Conservation (phyloP, 768 basidiomycete genomes). For the Chalciporus piperatus region DNA sequence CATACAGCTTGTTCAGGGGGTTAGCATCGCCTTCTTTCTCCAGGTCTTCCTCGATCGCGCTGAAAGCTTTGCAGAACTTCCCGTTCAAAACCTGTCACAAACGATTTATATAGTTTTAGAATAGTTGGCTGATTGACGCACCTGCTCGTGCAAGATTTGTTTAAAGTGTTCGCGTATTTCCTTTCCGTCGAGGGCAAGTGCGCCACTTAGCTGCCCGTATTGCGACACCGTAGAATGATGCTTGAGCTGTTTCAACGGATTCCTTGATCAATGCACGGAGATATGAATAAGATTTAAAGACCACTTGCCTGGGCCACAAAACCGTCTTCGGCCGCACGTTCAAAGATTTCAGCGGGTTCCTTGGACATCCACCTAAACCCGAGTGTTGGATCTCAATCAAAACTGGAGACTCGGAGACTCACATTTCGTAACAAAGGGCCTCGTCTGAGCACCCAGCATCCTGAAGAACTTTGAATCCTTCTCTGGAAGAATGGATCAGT, state of each 20-base stretch:
- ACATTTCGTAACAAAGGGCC: conserved; percentile 67
- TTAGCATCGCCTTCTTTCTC: conserved; percentile 55
- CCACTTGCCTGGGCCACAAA: conserved; percentile 51
- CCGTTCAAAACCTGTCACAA: conserved; percentile 50
- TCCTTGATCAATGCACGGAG: background rate
- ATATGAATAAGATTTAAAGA: background rate
- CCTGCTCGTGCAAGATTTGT: conserved; percentile 58
- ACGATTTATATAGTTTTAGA: background rate
- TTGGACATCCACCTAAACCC: conserved; percentile 65
- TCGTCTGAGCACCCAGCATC: conserved; percentile 67
- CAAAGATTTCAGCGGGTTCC: conserved; percentile 68
- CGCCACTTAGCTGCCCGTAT: conserved; percentile 58
- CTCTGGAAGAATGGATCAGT: conserved; percentile 33
- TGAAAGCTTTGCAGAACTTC: conserved; percentile 55
- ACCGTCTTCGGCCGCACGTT: conserved; percentile 64
- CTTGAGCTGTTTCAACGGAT: conserved; percentile 42
- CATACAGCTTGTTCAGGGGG: conserved; percentile 55
- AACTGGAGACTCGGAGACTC: conserved; percentile 1
- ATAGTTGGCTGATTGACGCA: conserved; percentile 14
- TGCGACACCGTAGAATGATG: conserved; percentile 62
- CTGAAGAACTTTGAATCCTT: conserved; percentile 59
- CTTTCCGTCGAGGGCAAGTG: conserved; percentile 53
- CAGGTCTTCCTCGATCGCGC: conserved; percentile 51
- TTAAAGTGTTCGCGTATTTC: conserved; percentile 50
- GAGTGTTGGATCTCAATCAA: background rate